Evolutionary conservation across 2,329 filamentous ascomycete genomes (phyloP), one percentile per base, ranked within the genome.

Genomic region (Botrytis galanthina): DNA sequence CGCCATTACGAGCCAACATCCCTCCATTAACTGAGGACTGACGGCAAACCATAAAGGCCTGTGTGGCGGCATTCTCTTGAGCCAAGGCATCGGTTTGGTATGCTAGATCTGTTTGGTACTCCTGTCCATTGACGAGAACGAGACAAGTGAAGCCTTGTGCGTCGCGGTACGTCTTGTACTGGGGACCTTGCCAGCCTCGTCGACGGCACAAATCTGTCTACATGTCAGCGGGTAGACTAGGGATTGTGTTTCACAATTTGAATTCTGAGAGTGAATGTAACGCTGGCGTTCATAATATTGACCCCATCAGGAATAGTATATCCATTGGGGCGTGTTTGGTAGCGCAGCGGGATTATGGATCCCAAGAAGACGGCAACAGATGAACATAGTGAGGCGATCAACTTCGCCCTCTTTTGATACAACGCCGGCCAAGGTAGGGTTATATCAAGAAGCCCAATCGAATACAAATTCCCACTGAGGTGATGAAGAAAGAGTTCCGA

Each of bases 21-120:
- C 95, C 95, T 79, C 97, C 94, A 82, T 97, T 98, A 83, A 97
- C 93, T 73, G 94, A 97, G 84, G 98, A 98, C 87, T 97, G 97
- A 77, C 94, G 92, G 86, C 95, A 98, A 78, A 98, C 96, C 90
- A 97, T 95, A 84, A 97, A 98, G 73, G 95, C 95, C 75, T 94
- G 92, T 89, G 97, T 97, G 75, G 95, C 95, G 39, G 95, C 95
- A 80, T 95, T 96, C 83, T 98, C 95, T 81, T 94, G 93, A 64
- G 95, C 95, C 77, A 97, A 87, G 67, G 89, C 86, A 81, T 95
- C 93, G 75, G 92, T 93, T 81, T 93, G 90, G 84, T 96, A 97
- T 76, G 91, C 89, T 54, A 92, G 88, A 82, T 97, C 94, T 61
- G 95, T 97, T 82, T 95, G 93, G 85, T 98, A 98, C 85, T 97